phyloP scores from a whole-genome alignment of 441 rosid genomes.

The Raphanus hybrid region DNA sequence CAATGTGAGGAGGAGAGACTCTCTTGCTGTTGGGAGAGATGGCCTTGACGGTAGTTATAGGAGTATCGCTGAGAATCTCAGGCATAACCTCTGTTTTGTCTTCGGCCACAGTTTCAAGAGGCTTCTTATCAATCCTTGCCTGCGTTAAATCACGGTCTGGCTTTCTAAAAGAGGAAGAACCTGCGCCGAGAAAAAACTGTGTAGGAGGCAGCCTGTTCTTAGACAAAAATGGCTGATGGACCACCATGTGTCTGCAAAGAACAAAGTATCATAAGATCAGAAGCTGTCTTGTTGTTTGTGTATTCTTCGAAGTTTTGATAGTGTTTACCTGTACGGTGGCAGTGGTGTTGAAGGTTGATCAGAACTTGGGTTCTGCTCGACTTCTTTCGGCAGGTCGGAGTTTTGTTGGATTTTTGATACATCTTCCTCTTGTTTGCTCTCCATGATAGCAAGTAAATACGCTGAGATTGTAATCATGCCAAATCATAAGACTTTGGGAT shows the following conservation, averaged over 20 bases:
- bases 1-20: constrained; percentile 80
- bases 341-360: no score
- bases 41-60: constrained; percentile 53
- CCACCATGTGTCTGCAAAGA: no score
- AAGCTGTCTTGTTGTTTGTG: constrained; percentile 18
- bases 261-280: constrained; percentile 9
- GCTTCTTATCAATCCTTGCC: constrained; percentile 48
- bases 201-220: constrained; percentile 65
- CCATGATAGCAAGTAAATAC: constrained; percentile 54
- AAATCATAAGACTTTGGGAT: constrained; percentile 13
- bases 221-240: constrained; percentile 52
- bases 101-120: constrained; percentile 48
- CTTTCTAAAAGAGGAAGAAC: constrained; percentile 62
- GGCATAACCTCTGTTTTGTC: constrained; percentile 60
- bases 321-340: no score
- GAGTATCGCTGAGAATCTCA: constrained; percentile 51
- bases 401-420: constrained; percentile 53
- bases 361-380: constrained; percentile 51
- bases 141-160: constrained; percentile 49
- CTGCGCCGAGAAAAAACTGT: constrained; percentile 62
- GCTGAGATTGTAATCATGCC: constrained; percentile 49
- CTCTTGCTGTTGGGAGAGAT: constrained; percentile 95
- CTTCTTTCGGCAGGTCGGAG: constrained; percentile 51
- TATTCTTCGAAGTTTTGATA: not conserved
- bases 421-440: constrained; percentile 64